Evolutionary conservation across 208 protist species (phyloP), one percentile per base, ranked within the genome.

Genomic region (Naegleria fowleri): DNA sequence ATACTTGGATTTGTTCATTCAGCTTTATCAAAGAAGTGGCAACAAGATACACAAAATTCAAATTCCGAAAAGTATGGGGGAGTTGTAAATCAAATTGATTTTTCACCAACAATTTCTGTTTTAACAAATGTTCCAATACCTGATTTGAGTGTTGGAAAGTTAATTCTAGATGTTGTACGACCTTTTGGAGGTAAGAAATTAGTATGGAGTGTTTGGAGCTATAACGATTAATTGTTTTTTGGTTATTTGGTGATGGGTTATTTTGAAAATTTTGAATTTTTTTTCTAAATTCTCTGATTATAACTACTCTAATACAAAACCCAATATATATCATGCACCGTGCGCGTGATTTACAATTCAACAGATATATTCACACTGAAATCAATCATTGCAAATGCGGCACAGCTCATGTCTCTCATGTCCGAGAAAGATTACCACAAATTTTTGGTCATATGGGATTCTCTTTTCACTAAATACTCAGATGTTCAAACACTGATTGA

Each of bases 1-100:
- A 86, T 79, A 29, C 5, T 95, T 11, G 5, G 13, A 29, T 84
- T 86, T 87, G 11, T 91, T 38, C 9, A 40, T 76, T 29, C 48
- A 33, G 15, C 15, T 5, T 58, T 59, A 13, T 51, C 41, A 19
- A 39, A 58, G 4, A 9, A 38, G 25, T 19, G 11, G 19, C 29
- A 55, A 15, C 0, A 33, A 5, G 29, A 51, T 40, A 36, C 16
- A 5, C 76, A 84, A 13, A n/a, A 39, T 38, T 39, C 29, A 39
- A 39, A 5, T 1, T 15, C 38, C 0, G 1, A 85, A 0, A 39
- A 85, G 15, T 40, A 48, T 19, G 13, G 22, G 22, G 15, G 15
- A 7, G 33, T 22, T 0, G 51, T 89, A 1, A 89, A 89, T 40
- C 86, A 89, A 89, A 67, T 89, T 15, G 86, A 89, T 67, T 33